A percentile compares a stretch with the other conserved stretches of the same genome.
Conservation (phyloP, 2,329 filamentous ascomycete genomes). For the Fusarium veterinarium region DNA sequence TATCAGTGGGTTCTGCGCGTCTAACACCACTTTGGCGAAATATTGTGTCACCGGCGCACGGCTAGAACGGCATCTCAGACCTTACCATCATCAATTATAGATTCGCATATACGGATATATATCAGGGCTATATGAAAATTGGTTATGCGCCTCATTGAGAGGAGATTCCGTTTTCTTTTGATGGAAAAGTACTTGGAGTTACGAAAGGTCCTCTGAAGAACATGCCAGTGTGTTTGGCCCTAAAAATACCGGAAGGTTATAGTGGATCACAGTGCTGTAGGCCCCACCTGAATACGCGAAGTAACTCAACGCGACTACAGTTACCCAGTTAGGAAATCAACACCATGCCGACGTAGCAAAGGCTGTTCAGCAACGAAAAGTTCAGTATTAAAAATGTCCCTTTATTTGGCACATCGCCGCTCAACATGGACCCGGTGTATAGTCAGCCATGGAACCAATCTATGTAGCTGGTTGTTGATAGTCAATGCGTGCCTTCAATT, state of each 20-base stretch:
- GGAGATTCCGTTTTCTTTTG: fast-evolving
- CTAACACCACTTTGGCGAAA: neutral
- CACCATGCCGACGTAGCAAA: neutral
- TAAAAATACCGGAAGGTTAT: fast-evolving
- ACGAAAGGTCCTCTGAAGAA: no score
- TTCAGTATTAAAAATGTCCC: fast-evolving
- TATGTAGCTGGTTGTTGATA: neutral
- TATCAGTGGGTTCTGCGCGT: neutral
- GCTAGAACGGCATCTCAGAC: neutral
- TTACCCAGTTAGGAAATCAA: neutral
- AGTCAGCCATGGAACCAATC: neutral
- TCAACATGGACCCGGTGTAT: fast-evolving
- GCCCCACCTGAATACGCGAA: neutral
- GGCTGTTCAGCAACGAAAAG: neutral
- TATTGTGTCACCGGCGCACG: neutral
- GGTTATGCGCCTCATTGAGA: fast-evolving
- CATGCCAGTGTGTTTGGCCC: neutral
- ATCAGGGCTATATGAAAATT: no score
- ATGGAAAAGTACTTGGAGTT: neutral
- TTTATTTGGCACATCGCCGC: neutral
- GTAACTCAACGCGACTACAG: neutral
- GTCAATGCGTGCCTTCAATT: neutral
- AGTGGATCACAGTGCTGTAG: neutral
- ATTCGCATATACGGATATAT: neutral
- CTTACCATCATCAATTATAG: neutral